Evolutionary conservation across 345 rosid genomes (phyloP), one percentile per base, ranked within the genome.

Genomic region (Turritis glabra): DNA sequence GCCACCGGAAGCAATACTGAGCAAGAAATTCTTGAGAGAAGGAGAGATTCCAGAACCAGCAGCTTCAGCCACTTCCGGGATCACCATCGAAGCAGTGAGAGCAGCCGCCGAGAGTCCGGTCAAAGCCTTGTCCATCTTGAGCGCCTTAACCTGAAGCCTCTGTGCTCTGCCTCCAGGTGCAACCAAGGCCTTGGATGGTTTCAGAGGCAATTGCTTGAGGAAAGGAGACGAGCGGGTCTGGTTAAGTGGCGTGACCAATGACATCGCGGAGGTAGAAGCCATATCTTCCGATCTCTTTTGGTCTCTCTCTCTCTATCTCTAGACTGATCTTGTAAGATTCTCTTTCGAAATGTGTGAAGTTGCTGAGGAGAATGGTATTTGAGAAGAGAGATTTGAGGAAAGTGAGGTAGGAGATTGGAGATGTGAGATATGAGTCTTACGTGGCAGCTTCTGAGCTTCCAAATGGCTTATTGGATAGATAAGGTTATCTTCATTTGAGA

Each of bases 21-120:
- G 90, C 92, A 93, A 84, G 88, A 90, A 93, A 85, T 90, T 93
- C 81, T 90, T 88, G 77, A 90, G 97, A 19, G 98, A 93, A 25
- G 97, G 97, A 53, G 92, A 79, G 64, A 88, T 5, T 5, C 83
- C 89, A 10, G 86, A 0, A n/a, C 75, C 93, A 1, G 96, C 96
- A 1, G 97, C 97, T 75, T 86, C 89, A 13, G 97, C 98, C 7
- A 86, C 85, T 43, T 89, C 87, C 0, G 96, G 96, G 64, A 90
- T 76, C 53, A 89, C 75, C 96, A 90, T 90, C 2, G 97, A 85
- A 66, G 90, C 87, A 19, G 92, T 83, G 59, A 90, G 78, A 23
- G 89, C 92, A 5, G 88, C 93, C 0, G 98, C 97, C 0, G 93
- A 89, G 75, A 89, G 51, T 19, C 91, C 93, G n/a, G 87, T 78